These are phyloP conservation scores for Phenoliferia sp. DNA, from an alignment of 1,284 basidiomycete species.

Conservation along the genomic window DNA sequence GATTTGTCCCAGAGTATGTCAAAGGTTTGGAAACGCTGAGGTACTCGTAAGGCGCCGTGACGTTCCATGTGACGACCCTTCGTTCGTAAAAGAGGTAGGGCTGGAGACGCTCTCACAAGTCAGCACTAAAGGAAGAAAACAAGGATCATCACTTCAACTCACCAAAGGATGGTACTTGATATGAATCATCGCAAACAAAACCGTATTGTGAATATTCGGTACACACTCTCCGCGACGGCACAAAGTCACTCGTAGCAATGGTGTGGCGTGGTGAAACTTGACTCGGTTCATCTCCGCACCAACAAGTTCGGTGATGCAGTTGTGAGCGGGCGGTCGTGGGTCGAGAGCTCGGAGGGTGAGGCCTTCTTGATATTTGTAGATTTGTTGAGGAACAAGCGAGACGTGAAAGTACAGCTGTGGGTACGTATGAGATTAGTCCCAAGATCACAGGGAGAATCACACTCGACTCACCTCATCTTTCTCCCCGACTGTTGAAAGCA, in stretches of 20 bases:
- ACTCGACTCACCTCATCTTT: conserved; percentile 21
- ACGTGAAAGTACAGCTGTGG: conserved; percentile 25
- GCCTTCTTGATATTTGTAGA: conserved; percentile 22
- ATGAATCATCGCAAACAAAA: conserved; percentile 26
- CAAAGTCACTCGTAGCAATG: conserved; percentile 22
- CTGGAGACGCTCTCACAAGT: too few relatives aligned
- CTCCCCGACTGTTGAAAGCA: conserved; percentile 5
- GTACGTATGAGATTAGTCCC: neutral
- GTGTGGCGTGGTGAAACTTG: conserved; percentile 27
- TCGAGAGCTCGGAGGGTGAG: conserved; percentile 23
- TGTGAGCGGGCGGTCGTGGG: conserved; percentile 19
- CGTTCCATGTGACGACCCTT: conserved; percentile 26
- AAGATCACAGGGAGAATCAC: neutral
- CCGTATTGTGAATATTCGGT: conserved; percentile 26
- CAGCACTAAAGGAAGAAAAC: neutral
- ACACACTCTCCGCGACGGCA: conserved; percentile 28
- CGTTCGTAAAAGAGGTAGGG: conserved; percentile 28
- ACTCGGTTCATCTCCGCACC: conserved; percentile 27
- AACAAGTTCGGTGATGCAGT: conserved; percentile 23
- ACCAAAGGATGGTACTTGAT: conserved; percentile 26
- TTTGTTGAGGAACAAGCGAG: conserved; percentile 24
- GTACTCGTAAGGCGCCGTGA: conserved; percentile 24
- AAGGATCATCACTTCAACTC: neutral
- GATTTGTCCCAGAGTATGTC: conserved; percentile 26
- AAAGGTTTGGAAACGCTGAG: conserved; percentile 24